Percentiles rank a stretch among this genome's conserved stretches.
These are phyloP conservation scores for Boletus insuetus DNA, from an alignment of 768 basidiomycete genomes.

Conservation along the genomic window DNA sequence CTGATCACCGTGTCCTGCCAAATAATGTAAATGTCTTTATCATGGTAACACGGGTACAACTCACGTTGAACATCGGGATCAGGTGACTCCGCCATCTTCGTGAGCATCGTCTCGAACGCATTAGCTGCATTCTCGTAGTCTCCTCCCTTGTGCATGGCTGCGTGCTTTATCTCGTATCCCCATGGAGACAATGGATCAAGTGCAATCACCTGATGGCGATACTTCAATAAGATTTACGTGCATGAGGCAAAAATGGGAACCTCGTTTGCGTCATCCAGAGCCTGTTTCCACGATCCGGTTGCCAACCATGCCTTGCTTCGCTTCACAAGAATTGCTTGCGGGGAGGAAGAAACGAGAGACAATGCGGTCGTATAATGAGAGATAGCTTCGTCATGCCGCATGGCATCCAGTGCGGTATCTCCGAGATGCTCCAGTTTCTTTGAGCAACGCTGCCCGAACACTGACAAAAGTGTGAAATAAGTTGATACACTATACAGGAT, in stretches of 20 bases:
- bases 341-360: background rate
- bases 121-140: background rate
- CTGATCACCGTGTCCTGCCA: too few relatives aligned
- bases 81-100: background rate
- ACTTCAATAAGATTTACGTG: background rate
- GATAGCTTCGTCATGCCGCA: background rate
- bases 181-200: background rate
- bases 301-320: background rate
- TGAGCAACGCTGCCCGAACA: background rate
- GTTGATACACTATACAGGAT: too few relatives aligned
- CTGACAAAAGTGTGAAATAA: background rate
- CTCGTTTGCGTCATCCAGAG: background rate
- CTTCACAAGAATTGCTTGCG: background rate
- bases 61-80: too few relatives aligned
- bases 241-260: background rate
- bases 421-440: background rate
- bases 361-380: background rate
- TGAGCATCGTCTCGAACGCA: background rate
- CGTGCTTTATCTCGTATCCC: background rate
- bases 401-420: background rate
- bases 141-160: background rate
- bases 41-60: too few relatives aligned
- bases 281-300: background rate
- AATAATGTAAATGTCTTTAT: too few relatives aligned
- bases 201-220: background rate